phyloP scores from a whole-genome alignment of 768 basidiomycete species.

The Boletus tomentosulus region DNA sequence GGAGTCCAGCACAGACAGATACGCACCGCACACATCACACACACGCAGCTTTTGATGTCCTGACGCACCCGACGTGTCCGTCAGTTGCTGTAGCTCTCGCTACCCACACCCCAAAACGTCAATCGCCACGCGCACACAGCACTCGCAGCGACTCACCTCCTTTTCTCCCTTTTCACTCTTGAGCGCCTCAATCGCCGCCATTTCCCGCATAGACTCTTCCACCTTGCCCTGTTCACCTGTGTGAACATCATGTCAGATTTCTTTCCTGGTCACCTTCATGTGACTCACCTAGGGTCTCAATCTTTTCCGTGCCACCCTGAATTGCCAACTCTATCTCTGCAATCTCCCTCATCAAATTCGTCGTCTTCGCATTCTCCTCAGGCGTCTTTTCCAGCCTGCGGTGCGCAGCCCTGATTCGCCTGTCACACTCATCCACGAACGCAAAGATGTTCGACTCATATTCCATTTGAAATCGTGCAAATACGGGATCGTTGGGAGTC shows the following conservation, averaged over 20 bases:
- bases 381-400: constrained; percentile 97
- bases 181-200: constrained; percentile 95
- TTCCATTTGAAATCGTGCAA: constrained; percentile 87
- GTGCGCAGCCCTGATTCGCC: constrained; percentile 91
- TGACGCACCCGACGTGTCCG: constrained; percentile 96
- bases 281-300: constrained; percentile 78
- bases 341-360: constrained; percentile 98
- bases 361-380: constrained; percentile 99
- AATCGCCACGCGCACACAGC: not conserved
- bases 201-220: constrained; percentile 97
- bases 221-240: constrained; percentile 98
- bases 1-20: constrained; percentile 95
- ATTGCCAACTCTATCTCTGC: constrained; percentile 99
- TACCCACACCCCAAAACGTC: constrained; percentile 28
- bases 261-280: constrained; percentile 5
- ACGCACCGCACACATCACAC: constrained; percentile 99
- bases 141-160: constrained; percentile 51
- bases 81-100: constrained; percentile 93
- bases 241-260: constrained; percentile 4
- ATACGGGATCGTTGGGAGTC: constrained; percentile 74
- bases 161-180: constrained; percentile 96
- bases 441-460: constrained; percentile 93
- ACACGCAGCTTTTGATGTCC: constrained; percentile 99
- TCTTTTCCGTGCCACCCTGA: constrained; percentile 98
- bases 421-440: constrained; percentile 98